phyloP scores from a whole-genome alignment of 352 stramenopile genomes.

The Lagenidium sp. region DNA sequence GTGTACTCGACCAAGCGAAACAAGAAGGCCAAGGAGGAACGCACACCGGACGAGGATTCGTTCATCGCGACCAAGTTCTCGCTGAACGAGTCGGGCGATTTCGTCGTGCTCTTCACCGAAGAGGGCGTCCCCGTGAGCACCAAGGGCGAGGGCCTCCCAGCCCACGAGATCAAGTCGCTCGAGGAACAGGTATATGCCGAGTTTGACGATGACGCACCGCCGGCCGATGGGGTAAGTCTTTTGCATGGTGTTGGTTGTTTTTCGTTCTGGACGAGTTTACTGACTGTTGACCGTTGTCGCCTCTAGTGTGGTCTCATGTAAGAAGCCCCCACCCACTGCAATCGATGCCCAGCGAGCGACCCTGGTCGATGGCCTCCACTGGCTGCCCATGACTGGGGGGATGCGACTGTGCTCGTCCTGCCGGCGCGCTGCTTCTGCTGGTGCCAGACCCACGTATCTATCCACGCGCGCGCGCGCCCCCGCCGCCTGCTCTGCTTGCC shows the following conservation, averaged over 20 bases:
- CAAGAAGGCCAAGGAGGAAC: slow-evolving; percentile 65
- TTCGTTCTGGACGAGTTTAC: background rate
- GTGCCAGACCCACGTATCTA: too few relatives aligned
- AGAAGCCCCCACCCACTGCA: too few relatives aligned
- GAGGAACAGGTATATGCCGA: slow-evolving; percentile 40
- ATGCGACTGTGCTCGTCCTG: too few relatives aligned
- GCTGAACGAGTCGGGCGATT: slow-evolving; percentile 57
- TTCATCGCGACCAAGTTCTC: slow-evolving; percentile 80
- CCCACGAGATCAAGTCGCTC: slow-evolving; percentile 51
- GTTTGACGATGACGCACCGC: slow-evolving; percentile 36
- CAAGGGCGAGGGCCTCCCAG: slow-evolving; percentile 44
- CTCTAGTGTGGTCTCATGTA: slow-evolving; percentile 18
- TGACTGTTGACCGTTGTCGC: background rate
- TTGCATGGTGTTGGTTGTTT: background rate
- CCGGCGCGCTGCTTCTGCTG: too few relatives aligned
- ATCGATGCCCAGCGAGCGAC: too few relatives aligned
- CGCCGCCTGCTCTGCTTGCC: too few relatives aligned
- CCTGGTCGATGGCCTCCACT: too few relatives aligned
- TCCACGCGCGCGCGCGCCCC: too few relatives aligned
- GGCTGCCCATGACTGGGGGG: too few relatives aligned
- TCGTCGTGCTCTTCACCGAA: slow-evolving; percentile 44
- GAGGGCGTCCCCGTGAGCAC: slow-evolving; percentile 67
- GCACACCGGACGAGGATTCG: slow-evolving; percentile 60
- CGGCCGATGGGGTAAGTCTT: slow-evolving; percentile 38
- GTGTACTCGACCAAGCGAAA: slow-evolving; percentile 77